Percentiles rank a stretch among this genome's conserved stretches.
These are phyloP conservation scores for Vitis rotundifolia DNA, from an alignment of 164 flowering plant genomes.

Conservation along the genomic window DNA sequence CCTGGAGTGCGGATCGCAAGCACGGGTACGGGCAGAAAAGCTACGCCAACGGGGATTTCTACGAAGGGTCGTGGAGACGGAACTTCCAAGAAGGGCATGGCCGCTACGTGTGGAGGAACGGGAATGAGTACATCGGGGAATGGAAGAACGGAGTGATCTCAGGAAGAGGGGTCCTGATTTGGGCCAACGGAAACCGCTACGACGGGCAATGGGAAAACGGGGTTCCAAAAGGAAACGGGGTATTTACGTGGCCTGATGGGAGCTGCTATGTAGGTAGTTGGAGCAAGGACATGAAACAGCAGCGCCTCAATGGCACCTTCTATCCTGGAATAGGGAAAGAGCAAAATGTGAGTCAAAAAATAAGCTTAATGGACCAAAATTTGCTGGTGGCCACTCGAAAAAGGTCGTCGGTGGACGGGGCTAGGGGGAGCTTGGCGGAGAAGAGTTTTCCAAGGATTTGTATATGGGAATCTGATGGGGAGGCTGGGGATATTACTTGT, in stretches of 20 bases:
- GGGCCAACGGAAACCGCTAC: constrained; percentile 67
- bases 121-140: constrained; percentile 75
- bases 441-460: constrained; percentile 74
- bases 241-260: constrained; percentile 72
- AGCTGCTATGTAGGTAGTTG: constrained; percentile 55
- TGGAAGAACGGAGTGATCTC: constrained; percentile 74
- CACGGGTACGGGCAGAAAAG: constrained; percentile 73
- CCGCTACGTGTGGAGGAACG: constrained; percentile 72
- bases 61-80: constrained; percentile 68
- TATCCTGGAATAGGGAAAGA: constrained; percentile 34
- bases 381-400: constrained; percentile 38
- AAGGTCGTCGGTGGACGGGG: constrained; percentile 60
- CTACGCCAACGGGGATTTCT: constrained; percentile 80
- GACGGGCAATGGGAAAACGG: constrained; percentile 84
- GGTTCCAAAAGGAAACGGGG: constrained; percentile 62
- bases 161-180: constrained; percentile 64
- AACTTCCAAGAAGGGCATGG: constrained; percentile 79
- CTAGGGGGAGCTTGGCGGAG: constrained; percentile 42
- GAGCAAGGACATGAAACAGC: constrained; percentile 42
- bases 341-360: neutral
- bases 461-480: constrained; percentile 89
- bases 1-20: constrained; percentile 68
- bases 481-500: constrained; percentile 88
- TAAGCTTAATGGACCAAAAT: constrained; percentile 16
- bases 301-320: constrained; percentile 45